Evolutionary conservation across 2,329 filamentous ascomycete genomes (phyloP).

Genomic region (Pyrenophora graminea): DNA sequence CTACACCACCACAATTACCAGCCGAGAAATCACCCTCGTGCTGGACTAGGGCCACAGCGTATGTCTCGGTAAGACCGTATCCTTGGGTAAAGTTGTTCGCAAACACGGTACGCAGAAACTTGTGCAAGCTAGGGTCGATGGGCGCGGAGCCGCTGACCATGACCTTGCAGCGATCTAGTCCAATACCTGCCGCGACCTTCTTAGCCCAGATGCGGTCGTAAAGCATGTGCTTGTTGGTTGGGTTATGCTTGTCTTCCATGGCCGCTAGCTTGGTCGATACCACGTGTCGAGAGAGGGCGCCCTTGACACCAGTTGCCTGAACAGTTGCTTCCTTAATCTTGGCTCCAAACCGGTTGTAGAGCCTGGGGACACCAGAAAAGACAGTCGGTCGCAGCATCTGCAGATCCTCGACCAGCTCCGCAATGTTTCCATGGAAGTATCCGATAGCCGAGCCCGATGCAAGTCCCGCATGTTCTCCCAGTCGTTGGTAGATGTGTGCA

Average conservation of each 20-base stretch:
- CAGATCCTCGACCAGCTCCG: conserved; percentile 85
- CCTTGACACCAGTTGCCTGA: conserved; percentile 77
- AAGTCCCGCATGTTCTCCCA: conserved; percentile 76
- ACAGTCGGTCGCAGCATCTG: conserved; percentile 81
- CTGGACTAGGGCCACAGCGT: conserved; percentile 76
- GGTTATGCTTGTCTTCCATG: conserved; percentile 72
- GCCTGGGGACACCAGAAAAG: conserved; percentile 85
- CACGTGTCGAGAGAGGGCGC: conserved; percentile 77
- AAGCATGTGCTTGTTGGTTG: conserved; percentile 76
- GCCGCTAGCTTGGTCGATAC: conserved; percentile 79
- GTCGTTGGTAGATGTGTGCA: conserved; percentile 90
- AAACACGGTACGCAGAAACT: conserved; percentile 85
- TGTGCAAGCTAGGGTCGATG: conserved; percentile 83
- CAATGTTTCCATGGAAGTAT: conserved; percentile 91
- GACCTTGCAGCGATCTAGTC: conserved; percentile 70
- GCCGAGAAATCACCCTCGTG: conserved; percentile 69
- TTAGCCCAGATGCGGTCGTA: conserved; percentile 89
- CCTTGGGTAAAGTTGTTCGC: conserved; percentile 81
- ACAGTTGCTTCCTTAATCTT: conserved; percentile 80
- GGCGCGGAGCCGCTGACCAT: conserved; percentile 91
- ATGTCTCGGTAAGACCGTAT: conserved; percentile 93
- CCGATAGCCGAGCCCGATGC: conserved; percentile 76
- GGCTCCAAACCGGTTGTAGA: conserved; percentile 88
- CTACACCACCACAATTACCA: conserved; percentile 80
- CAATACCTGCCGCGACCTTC: conserved; percentile 82